Evolutionary conservation across 139 green algal species (phyloP).

Genomic region (Picochlorum sp.): DNA sequence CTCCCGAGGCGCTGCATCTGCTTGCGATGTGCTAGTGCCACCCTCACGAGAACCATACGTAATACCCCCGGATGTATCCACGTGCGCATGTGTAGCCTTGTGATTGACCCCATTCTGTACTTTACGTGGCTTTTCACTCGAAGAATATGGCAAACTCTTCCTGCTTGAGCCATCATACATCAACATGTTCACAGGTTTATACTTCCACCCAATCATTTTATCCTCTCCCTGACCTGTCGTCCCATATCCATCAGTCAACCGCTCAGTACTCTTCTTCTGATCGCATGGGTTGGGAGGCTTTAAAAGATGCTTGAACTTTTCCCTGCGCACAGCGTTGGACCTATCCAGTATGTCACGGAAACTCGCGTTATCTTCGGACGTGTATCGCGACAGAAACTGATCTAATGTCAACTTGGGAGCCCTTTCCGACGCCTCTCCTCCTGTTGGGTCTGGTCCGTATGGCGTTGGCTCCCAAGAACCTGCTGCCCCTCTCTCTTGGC

Average conservation of each 20-base stretch:
- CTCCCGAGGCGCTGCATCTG: background rate
- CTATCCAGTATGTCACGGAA: slow-evolving; percentile 57
- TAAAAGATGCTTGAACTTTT: background rate
- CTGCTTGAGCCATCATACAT: slow-evolving; percentile 55
- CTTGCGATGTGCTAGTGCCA: background rate
- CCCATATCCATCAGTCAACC: slow-evolving; percentile 51
- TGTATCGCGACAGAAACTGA: slow-evolving; percentile 59
- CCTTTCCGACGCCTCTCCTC: background rate
- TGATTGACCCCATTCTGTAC: slow-evolving; percentile 57
- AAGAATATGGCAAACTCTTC: slow-evolving; percentile 30
- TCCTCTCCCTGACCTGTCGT: slow-evolving; percentile 52
- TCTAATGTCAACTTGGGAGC: slow-evolving; percentile 47
- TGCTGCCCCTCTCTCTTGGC: background rate
- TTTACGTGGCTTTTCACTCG: slow-evolving; percentile 47
- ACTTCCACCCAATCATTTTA: slow-evolving; percentile 39
- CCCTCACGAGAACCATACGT: background rate
- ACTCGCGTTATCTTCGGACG: slow-evolving; percentile 78
- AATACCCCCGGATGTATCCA: background rate
- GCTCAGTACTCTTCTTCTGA: slow-evolving; percentile 1
- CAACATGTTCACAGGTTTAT: slow-evolving; percentile 54
- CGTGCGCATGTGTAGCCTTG: slow-evolving; percentile 31
- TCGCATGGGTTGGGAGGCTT: background rate
- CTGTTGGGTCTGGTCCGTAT: background rate
- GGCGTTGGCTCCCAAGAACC: background rate
- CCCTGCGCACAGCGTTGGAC: slow-evolving; percentile 26